Conservation (phyloP, 148 eudicot genomes). For the Silene uniflora region DNA sequence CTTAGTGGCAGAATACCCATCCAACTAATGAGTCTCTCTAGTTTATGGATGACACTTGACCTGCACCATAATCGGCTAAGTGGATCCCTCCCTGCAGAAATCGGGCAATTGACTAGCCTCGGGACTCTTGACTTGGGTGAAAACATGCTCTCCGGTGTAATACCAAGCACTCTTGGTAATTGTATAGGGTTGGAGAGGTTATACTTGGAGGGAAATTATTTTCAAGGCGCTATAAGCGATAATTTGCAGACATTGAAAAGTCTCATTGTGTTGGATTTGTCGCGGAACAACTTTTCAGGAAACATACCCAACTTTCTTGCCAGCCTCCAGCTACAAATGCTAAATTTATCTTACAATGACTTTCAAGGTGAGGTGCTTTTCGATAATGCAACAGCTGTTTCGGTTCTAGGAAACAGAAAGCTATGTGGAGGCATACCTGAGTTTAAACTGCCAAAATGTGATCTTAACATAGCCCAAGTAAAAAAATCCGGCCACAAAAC, state of each 20-base stretch:
- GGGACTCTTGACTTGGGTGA: conserved; percentile 17
- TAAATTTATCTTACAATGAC: conserved; percentile 32
- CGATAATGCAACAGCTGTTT: conserved; percentile 25
- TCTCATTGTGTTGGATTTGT: conserved; percentile 29
- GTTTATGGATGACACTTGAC: neutral
- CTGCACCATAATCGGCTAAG: conserved; percentile 26
- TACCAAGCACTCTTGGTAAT: conserved; percentile 28
- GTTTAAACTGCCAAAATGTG: conserved; percentile 30
- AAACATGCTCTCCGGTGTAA: conserved; percentile 31
- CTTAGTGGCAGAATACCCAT: conserved; percentile 34
- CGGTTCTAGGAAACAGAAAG: conserved; percentile 30
- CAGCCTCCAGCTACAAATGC: conserved; percentile 9
- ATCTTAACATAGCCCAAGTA: neutral
- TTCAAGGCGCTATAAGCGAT: conserved; percentile 22
- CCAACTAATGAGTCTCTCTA: conserved; percentile 20
- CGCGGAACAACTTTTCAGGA: conserved; percentile 36
- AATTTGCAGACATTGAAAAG: conserved; percentile 10
- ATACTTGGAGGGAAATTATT: conserved; percentile 23
- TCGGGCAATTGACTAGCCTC: conserved; percentile 29
- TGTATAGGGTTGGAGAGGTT: conserved; percentile 21
- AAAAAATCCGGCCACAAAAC: neutral
- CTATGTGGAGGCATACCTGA: conserved; percentile 40
- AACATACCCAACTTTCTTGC: conserved; percentile 28
- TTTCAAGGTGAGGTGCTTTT: conserved; percentile 45
- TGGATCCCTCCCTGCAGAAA: conserved; percentile 29